Percentiles rank a stretch among this genome's conserved stretches.
Evolutionary conservation across 495 filamentous ascomycete genomes (phyloP).

Genomic region (Hamigera avellanea): DNA sequence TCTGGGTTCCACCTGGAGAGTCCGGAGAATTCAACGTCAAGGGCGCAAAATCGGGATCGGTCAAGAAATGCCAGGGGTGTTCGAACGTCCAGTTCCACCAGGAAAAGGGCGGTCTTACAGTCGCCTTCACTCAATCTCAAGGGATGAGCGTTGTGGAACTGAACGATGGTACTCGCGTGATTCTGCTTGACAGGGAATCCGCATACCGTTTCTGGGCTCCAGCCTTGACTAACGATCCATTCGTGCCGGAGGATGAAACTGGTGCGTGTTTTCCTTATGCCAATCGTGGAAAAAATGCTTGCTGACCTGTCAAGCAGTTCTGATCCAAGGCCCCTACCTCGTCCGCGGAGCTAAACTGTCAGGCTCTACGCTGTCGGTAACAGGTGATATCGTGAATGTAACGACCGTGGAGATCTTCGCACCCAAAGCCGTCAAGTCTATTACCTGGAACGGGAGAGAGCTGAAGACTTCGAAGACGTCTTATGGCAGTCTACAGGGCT

Average conservation of each 20-base stretch:
- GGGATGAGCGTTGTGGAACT: slow-evolving; percentile 38
- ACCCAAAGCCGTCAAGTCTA: slow-evolving; percentile 27
- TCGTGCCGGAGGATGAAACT: slow-evolving; percentile 30
- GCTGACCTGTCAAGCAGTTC: slow-evolving; percentile 23
- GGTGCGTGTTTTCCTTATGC: slow-evolving; percentile 14
- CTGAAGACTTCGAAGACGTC: slow-evolving; percentile 23
- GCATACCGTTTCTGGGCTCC: slow-evolving; percentile 49
- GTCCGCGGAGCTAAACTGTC: slow-evolving; percentile 44
- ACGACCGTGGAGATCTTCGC: slow-evolving; percentile 51
- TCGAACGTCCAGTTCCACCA: slow-evolving; percentile 26
- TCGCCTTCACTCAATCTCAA: slow-evolving; percentile 29
- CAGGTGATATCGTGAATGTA: slow-evolving; percentile 53
- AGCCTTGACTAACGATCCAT: slow-evolving; percentile 37
- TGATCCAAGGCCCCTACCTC: slow-evolving; percentile 54
- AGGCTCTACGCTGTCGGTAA: slow-evolving; percentile 38
- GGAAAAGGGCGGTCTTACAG: slow-evolving; percentile 21
- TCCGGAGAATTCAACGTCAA: slow-evolving; percentile 42
- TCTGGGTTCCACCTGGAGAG: slow-evolving; percentile 44
- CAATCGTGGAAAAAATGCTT: not conserved
- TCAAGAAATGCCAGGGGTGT: slow-evolving; percentile 18
- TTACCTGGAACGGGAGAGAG: slow-evolving; percentile 46
- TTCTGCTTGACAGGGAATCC: slow-evolving; percentile 38
- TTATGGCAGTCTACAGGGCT: slow-evolving; percentile 38
- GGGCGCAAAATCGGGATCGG: slow-evolving; percentile 26
- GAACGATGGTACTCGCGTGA: slow-evolving; percentile 26